Percentiles rank a stretch among this genome's conserved stretches.
Evolutionary conservation across 768 basidiomycete species (phyloP).

Genomic region (Boletus pseudopeckii): DNA sequence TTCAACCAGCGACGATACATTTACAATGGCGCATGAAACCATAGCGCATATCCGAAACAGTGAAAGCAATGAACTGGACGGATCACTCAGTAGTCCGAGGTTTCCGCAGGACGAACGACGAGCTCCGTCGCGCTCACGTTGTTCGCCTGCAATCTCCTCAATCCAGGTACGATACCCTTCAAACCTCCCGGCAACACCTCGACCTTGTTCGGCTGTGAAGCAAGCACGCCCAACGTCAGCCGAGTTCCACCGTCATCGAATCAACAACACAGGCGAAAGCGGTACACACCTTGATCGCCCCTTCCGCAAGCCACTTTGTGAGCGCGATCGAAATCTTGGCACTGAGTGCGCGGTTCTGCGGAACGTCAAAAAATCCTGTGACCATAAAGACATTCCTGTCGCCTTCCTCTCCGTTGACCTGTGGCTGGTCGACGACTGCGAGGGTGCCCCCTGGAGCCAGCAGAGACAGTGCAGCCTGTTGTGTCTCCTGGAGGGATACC

Average conservation of each 20-base stretch:
- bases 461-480: conserved; percentile 25
- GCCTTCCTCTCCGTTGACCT: not conserved
- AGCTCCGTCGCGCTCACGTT: conserved; percentile 40
- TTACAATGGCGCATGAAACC: no score
- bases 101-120: conserved; percentile 26
- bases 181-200: conserved; percentile 39
- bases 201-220: conserved; percentile 34
- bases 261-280: not conserved
- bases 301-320: conserved; percentile 16
- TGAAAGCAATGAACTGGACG: no score
- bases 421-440: conserved; percentile 1
- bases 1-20: not conserved
- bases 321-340: conserved; percentile 9
- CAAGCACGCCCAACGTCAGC: not conserved
- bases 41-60: no score
- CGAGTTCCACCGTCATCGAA: no score
- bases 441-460: conserved; percentile 32
- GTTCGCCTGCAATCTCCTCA: conserved; percentile 27
- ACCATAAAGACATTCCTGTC: conserved; percentile 1
- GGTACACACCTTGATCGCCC: conserved; percentile 14
- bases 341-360: conserved; percentile 7
- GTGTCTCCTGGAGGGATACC: conserved; percentile 33
- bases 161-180: conserved; percentile 29
- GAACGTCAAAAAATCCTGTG: not conserved
- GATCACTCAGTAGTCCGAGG: not conserved